Evolutionary conservation across 2,329 filamentous ascomycete genomes (phyloP), one percentile per base, ranked within the genome.

Genomic region (Neodidymelliopsis sp.): DNA sequence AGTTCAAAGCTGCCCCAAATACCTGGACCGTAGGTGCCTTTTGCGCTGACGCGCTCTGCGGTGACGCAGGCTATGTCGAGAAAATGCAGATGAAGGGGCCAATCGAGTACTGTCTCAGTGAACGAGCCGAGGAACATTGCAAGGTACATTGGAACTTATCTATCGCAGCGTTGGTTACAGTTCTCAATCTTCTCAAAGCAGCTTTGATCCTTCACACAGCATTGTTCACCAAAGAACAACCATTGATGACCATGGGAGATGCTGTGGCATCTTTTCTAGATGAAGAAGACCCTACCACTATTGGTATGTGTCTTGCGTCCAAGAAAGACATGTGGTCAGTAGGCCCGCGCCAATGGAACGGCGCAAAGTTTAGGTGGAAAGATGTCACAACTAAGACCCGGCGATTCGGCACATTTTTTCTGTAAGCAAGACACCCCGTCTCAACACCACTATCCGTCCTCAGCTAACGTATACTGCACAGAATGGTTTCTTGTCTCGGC

Each of bases 101-200:
- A 9, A 49, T 66, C 4, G 33, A 60, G 2, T 60, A 61, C 24
- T 65, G 63, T 39, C 35, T 63, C 3, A 60, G 56, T 31, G 57
- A 67, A 28, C 29, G n/a, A 16, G 45, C 54, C 5, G 18, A 34
- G 2, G 33, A 42, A 4, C 36, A 49, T 2, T 69, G 66, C 36
- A 56, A 56, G 20, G 24, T 69, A 0, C 52, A 63, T 6, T 47
- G 39, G 23, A 47, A 20, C 7, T n/a, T 36, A 2, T 8, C 9
- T 4, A 47, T 47, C 8, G 43, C 29, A 7, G 7, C 13, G 2
- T 11, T 47, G 2, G 35, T 47, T 4, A 47, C 43, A 3, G 24
- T 22, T 2, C 43, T 47, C 11, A 47, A 47, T 11, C 12, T 40
- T 7, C 29, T 27, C 23, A 47, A 47, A 35, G 43, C 43, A 19